Conservation (phyloP, 2,329 filamentous ascomycete species). For the Clarireedia sp. region DNA sequence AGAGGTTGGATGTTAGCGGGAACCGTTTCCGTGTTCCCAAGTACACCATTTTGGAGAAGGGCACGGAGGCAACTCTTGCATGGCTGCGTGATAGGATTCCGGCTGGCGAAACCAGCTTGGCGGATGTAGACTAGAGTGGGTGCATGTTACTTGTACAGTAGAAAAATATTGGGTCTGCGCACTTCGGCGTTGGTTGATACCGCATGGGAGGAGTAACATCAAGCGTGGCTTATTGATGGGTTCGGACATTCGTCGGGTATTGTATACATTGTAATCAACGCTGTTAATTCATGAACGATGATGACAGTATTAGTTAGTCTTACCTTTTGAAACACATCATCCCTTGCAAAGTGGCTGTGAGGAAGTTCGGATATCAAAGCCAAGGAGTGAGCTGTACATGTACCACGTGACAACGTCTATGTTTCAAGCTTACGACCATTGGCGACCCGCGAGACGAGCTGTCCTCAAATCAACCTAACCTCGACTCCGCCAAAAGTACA, state of each 20-base stretch:
- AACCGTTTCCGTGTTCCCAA: slow-evolving; percentile 85
- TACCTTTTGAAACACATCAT: not conserved
- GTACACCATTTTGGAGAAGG: slow-evolving; percentile 75
- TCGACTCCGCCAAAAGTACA: not conserved
- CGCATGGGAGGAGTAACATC: not conserved
- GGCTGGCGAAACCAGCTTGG: slow-evolving; percentile 31
- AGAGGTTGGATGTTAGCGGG: slow-evolving; percentile 68
- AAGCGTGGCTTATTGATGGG: not conserved
- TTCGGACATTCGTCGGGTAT: not conserved
- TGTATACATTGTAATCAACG: slow-evolving; percentile 10
- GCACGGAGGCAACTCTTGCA: slow-evolving; percentile 73
- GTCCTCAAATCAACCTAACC: slow-evolving; percentile 13
- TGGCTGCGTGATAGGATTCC: slow-evolving; percentile 75
- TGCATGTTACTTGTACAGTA: not conserved
- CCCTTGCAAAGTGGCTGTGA: too few relatives aligned
- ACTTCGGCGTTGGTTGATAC: slow-evolving; percentile 3
- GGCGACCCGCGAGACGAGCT: not conserved
- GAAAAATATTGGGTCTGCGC: not conserved
- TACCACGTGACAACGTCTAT: too few relatives aligned
- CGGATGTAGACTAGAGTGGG: slow-evolving; percentile 13
- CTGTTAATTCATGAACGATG: slow-evolving; percentile 4
- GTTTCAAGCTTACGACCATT: too few relatives aligned
- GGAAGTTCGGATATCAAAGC: too few relatives aligned
- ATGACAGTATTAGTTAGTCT: not conserved
- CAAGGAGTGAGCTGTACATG: not conserved